Base-by-base conservation (phyloP, 805 yeast genomes). In the Priceomyces haplophilus region DNA sequence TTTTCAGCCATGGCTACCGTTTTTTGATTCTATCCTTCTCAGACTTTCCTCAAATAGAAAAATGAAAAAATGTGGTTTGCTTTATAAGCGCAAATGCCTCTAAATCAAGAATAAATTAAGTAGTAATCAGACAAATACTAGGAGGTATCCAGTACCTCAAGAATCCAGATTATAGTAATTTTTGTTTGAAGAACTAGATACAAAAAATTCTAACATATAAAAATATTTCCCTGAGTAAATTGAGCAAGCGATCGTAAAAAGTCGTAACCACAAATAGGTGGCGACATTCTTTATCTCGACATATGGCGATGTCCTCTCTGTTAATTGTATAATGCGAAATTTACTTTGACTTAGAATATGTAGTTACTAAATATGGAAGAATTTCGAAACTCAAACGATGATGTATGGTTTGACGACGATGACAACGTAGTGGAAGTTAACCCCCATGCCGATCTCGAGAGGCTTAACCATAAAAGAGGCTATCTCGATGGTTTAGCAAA, bases 381-480 rank as follows among this genome's bases (percentile, higher is more conserved):
- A 19, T 10, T 12, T 18, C 20, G 24, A 18, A 15, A 34, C 13
- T 13, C 20, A 20, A 41, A 35, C 5, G 63, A 56, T 25, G 67
- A 64, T 42, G 46, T 65, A 4, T 65, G 69, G 69, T 62, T 51
- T 12, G 65, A 62, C 23, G 59, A 54, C 4, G 66, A 58, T n/a
- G 47, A 44, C 1, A 43, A 45, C 19, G 39, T 46, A 10, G 36
- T 37, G 4, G 47, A 40, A 2, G 43, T 40, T 8, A 30, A 43
- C 6, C 43, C 58, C n/a, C 42, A 51, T 31, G 58, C 59, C 17
- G 68, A 62, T 45, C 41, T 83, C 37, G 65, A 77, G 51, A 64
- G 90, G 23, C 73, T 71, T 7, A 97, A 90, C 56, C 72, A 71
- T 7, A 86, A 85, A 49, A 83, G 83, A 48, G 98, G 97, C 0